Evolutionary conservation across 345 rosid genomes (phyloP).

Genomic region (Carallia brachiata): DNA sequence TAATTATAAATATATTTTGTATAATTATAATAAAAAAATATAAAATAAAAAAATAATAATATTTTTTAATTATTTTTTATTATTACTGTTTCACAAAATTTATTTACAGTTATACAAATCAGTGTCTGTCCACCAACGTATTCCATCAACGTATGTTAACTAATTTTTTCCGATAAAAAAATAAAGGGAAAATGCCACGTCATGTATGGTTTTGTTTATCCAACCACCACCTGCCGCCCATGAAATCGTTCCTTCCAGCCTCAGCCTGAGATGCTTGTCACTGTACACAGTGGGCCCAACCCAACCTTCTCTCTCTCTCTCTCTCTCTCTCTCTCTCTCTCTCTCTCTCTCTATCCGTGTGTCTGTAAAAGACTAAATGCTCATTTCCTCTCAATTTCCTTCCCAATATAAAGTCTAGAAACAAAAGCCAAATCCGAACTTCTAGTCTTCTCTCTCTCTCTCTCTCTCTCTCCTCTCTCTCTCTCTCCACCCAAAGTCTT

Average conservation of each 20-base stretch:
- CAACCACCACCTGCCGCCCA: slow-evolving; percentile 47
- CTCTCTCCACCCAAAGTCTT: background rate
- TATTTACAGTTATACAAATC: too few species aligned
- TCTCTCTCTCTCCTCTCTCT: background rate
- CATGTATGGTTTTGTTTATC: slow-evolving; percentile 21
- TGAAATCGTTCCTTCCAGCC: background rate
- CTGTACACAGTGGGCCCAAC: slow-evolving; percentile 19
- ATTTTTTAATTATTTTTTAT: too few species aligned
- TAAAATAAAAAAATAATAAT: too few species aligned
- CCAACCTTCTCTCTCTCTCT: too few species aligned
- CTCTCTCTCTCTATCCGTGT: background rate
- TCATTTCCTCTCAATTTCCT: slow-evolving; percentile 17
- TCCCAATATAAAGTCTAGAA: background rate
- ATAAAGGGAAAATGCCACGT: slow-evolving; percentile 25
- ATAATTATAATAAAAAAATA: too few species aligned
- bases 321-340: slow-evolving; percentile 1
- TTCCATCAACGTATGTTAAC: too few species aligned
- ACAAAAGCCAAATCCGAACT: slow-evolving; percentile 7
- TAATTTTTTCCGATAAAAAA: too few species aligned
- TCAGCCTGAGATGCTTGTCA: slow-evolving; percentile 32
- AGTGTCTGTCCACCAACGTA: too few species aligned
- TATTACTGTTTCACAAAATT: too few species aligned
- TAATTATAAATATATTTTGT: too few species aligned
- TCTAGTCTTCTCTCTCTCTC: slow-evolving; percentile 10
- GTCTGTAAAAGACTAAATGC: background rate